Base-by-base conservation (phyloP, 495 filamentous ascomycete genomes). In the Daldinia grandis region DNA sequence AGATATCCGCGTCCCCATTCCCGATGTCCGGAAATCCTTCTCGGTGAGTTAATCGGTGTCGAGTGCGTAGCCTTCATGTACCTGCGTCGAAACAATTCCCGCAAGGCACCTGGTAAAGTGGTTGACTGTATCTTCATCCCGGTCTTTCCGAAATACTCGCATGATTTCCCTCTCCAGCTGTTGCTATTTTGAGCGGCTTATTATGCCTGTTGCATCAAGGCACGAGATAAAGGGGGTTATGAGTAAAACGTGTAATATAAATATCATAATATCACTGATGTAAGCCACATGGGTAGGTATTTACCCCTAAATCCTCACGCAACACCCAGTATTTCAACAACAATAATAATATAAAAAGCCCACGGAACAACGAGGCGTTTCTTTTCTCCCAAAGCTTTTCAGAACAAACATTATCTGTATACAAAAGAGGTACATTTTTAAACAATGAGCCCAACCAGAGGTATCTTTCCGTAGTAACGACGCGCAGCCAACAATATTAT, bases 401-500 rank as follows among this genome's bases (percentile, higher is more conserved):
- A 24, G 9, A 24, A 19, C 42, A 4, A 47, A 47, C 17, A 24
- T 21, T 47, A 47, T 24, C 42, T 24, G 42, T 24, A 47, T 24
- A 47, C 42, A 47, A 24, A 47, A 47, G 14, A 6, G 40, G 6
- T 25, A 53, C 2, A 53, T 53, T 53, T 53, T 17, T 25, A 53
- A n/a, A 30, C 9, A 30, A 1, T 4, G 14, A 53, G 49, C 49
- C 49, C 24, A 51, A 30, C 49, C 49, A 53, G 49, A 53, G 49
- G 49, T 53, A 53, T 53, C 49, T 53, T 53, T 53, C 25, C 49
- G 15, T 24, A 53, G 14, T 30, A 30, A 53, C 49, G 25, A 27
- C 27, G 12, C 49, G 15, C 24, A 15, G 25, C 49, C 27, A 30
- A 53, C 49, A 4, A 53, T 24, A 24, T 28, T 3, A 14, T n/a